A percentile compares a stretch with the other conserved stretches of the same genome.
phyloP scores from a whole-genome alignment of 1,284 basidiomycete species.

The Ustanciosporium gigantosporum region DNA sequence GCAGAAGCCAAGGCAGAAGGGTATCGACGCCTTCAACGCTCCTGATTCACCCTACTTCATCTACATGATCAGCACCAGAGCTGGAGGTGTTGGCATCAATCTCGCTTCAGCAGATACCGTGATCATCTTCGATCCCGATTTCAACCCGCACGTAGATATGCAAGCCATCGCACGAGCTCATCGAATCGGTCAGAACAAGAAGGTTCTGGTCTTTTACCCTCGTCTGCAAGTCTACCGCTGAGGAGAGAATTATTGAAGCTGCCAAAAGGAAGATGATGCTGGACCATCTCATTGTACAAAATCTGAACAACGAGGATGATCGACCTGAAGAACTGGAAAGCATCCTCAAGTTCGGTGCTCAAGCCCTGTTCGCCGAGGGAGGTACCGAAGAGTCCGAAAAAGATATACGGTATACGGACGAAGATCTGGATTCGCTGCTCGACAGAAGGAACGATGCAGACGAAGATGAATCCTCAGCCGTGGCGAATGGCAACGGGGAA shows the following conservation, averaged over 20 bases:
- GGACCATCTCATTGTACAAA: conserved; percentile 61
- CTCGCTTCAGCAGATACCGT: conserved; percentile 76
- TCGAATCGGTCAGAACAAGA: conserved; percentile 65
- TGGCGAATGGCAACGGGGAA: background rate
- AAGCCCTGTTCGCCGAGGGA: conserved; percentile 59
- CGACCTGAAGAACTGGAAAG: conserved; percentile 52
- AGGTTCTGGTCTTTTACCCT: conserved; percentile 62
- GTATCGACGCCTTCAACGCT: conserved; percentile 88
- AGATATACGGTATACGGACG: conserved; percentile 55
- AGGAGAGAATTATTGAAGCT: conserved; percentile 59
- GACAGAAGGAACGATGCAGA: no score
- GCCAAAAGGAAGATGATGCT: conserved; percentile 60
- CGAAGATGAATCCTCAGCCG: conserved; percentile 42
- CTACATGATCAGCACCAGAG: conserved; percentile 59
- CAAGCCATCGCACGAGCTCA: conserved; percentile 88
- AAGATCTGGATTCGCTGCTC: conserved; percentile 59
- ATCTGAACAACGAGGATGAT: conserved; percentile 45
- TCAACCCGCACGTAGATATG: conserved; percentile 82
- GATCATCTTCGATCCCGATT: conserved; percentile 89
- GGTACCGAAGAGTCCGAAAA: conserved; percentile 49
- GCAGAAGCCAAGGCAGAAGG: conserved; percentile 46
- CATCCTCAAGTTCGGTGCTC: conserved; percentile 60
- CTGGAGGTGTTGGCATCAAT: conserved; percentile 63
- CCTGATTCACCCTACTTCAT: conserved; percentile 70
- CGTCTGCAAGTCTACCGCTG: conserved; percentile 61